Evolutionary conservation across 2,329 filamentous ascomycete genomes (phyloP).

Genomic region (Claviceps maximensis): DNA sequence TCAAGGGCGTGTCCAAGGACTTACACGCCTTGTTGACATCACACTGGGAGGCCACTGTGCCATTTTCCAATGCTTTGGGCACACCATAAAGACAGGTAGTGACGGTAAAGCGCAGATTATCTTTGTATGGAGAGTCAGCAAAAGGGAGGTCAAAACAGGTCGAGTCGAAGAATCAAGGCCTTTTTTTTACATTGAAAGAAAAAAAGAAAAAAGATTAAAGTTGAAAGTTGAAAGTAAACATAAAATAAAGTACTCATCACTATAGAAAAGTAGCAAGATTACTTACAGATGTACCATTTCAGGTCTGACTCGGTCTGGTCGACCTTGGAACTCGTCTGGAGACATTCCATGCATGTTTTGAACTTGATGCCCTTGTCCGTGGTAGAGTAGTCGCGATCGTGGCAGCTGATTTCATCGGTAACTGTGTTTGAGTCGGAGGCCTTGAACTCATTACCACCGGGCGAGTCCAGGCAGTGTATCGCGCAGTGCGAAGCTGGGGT

Average conservation of each 20-base stretch:
- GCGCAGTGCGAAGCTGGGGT: not conserved
- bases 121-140: not conserved
- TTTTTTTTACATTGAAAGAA: too few species aligned
- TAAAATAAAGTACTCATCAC: not conserved
- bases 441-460: not conserved
- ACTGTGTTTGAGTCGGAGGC: not conserved
- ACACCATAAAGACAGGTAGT: not conserved
- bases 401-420: not conserved
- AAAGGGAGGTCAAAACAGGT: too few species aligned
- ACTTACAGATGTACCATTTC: not conserved
- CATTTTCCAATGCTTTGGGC: not conserved
- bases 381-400: not conserved
- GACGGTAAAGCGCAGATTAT: not conserved
- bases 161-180: too few species aligned
- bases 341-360: not conserved
- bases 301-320: not conserved
- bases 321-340: not conserved
- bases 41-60: not conserved
- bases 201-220: too few species aligned
- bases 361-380: not conserved
- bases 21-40: not conserved
- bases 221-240: not conserved
- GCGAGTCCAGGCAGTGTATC: not conserved
- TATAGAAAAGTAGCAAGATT: not conserved
- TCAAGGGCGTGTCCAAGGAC: not conserved